phyloP scores from a whole-genome alignment of 2,329 filamentous ascomycete species.

The Xylogone sp. region DNA sequence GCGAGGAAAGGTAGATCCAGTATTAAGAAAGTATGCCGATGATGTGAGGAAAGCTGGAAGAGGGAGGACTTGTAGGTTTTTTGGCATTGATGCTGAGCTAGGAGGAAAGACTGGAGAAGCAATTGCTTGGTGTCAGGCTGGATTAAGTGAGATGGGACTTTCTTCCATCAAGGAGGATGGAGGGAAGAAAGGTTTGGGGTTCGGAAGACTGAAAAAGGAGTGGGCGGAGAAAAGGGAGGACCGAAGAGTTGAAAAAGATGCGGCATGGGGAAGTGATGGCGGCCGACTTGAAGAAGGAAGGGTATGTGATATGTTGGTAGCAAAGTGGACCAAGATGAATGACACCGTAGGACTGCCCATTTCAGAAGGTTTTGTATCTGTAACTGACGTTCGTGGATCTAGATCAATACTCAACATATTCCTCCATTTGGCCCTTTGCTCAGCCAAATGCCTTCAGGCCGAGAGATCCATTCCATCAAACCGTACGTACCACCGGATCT shows the following conservation, averaged over 20 bases:
- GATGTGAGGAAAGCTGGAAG: slow-evolving; percentile 72
- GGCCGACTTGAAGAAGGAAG: slow-evolving; percentile 80
- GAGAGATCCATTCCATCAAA: slow-evolving; percentile 75
- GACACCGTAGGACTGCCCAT: slow-evolving; percentile 64
- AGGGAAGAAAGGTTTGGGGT: slow-evolving; percentile 44
- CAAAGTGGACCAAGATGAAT: slow-evolving; percentile 90
- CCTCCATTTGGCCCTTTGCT: slow-evolving; percentile 69
- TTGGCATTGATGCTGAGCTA: slow-evolving; percentile 84
- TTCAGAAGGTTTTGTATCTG: not conserved
- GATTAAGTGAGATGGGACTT: slow-evolving; percentile 70
- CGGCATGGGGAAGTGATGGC: slow-evolving; percentile 75
- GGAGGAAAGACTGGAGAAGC: slow-evolving; percentile 77
- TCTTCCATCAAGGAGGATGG: slow-evolving; percentile 44
- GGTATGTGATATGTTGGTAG: slow-evolving; percentile 80
- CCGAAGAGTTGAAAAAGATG: slow-evolving; percentile 68
- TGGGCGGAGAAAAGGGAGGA: slow-evolving; percentile 78
- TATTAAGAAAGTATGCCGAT: slow-evolving; percentile 68
- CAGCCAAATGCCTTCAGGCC: slow-evolving; percentile 78
- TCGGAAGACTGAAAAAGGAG: slow-evolving; percentile 67
- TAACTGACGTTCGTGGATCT: slow-evolving; percentile 3
- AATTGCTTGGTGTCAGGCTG: slow-evolving; percentile 82
- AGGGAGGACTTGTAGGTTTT: slow-evolving; percentile 84
- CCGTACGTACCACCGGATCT: slow-evolving; percentile 64
- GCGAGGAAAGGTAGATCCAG: slow-evolving; percentile 55
- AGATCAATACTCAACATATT: slow-evolving; percentile 78